Evolutionary conservation across 176 grass and related monocot species (phyloP).

Genomic region (Aegilops longissima): DNA sequence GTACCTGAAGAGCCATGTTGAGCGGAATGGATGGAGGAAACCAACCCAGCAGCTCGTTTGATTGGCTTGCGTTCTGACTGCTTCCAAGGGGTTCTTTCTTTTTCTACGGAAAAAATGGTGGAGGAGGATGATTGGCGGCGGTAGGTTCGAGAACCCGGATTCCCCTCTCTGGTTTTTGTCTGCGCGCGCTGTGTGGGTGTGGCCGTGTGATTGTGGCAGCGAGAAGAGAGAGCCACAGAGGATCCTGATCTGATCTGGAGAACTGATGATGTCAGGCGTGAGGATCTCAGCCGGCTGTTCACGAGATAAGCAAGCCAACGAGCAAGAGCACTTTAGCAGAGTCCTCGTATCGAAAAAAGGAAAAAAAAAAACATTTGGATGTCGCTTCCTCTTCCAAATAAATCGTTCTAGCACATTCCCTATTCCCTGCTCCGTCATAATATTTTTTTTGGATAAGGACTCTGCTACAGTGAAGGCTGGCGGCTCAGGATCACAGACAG

Average conservation of each 20-base stretch:
- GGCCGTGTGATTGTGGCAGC: background rate
- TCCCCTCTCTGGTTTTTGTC: constrained; percentile 2
- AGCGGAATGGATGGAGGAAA: background rate
- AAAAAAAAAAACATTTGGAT: too few species aligned
- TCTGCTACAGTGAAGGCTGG: too few species aligned
- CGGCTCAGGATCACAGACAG: too few species aligned
- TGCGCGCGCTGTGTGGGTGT: background rate
- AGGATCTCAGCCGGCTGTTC: background rate
- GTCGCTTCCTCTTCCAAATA: too few species aligned
- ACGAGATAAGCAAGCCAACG: too few species aligned
- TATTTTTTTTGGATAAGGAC: too few species aligned
- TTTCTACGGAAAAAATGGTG: background rate
- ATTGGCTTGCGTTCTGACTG: background rate
- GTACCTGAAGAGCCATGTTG: constrained; percentile 34
- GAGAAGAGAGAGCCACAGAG: background rate
- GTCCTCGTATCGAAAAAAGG: too few species aligned
- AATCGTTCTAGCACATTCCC: too few species aligned
- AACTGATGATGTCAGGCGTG: background rate
- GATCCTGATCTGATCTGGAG: background rate
- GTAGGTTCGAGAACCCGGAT: constrained; percentile 15
- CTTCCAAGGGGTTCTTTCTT: background rate
- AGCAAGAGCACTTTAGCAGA: too few species aligned
- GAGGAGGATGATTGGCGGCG: background rate
- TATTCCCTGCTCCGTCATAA: too few species aligned
- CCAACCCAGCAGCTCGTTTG: background rate